Conservation (phyloP, 805 yeast species). For the Kluyveromyces lactis region DNA sequence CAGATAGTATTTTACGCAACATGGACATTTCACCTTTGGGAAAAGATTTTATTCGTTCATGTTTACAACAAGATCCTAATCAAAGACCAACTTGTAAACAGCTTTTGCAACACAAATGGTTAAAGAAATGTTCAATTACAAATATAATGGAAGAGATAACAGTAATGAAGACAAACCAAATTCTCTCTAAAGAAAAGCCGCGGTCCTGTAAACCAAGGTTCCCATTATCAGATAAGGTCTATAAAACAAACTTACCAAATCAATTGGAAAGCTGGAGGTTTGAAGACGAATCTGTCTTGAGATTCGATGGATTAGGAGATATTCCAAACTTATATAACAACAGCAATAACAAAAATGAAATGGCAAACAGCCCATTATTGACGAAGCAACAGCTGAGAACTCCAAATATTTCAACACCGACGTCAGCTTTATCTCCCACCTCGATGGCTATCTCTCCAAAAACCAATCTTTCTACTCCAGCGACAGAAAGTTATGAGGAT, state of each 20-base stretch:
- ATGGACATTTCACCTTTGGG: constrained; percentile 1
- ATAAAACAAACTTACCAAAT: constrained; percentile 12
- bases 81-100: constrained; percentile 53
- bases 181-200: constrained; percentile 18
- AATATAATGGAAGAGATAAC: constrained; percentile 35
- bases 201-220: constrained; percentile 31
- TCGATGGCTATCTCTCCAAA: constrained; percentile 11
- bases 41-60: constrained; percentile 46
- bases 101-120: constrained; percentile 44
- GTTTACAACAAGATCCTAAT: constrained; percentile 60
- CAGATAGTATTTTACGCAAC: constrained; percentile 1
- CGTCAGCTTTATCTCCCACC: constrained; percentile 10
- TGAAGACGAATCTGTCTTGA: constrained; percentile 4
- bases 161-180: constrained; percentile 22
- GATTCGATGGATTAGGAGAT: background rate
- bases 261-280: constrained; percentile 5
- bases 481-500: constrained; percentile 14
- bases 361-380: background rate
- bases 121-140: constrained; percentile 24
- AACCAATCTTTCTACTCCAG: constrained; percentile 13
- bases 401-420: constrained; percentile 2
- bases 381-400: constrained; percentile 1
- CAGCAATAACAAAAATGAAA: background rate
- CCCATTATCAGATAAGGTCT: constrained; percentile 27
- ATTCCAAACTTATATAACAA: background rate